Conservation (phyloP, 306 rosid genomes). For the Macrotyloma uniflorum region DNA sequence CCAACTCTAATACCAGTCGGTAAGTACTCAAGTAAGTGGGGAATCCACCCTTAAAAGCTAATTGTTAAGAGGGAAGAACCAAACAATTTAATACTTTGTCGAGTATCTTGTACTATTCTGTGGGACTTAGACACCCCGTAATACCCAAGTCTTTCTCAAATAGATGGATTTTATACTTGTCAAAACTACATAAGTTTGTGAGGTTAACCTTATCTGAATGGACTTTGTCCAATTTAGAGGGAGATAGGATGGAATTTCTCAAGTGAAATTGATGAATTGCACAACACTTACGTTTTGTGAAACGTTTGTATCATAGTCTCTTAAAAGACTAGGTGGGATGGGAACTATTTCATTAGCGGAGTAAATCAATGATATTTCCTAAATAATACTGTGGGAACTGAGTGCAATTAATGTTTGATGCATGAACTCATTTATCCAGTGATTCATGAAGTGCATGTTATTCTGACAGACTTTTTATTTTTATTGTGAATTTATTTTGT, state of each 20-base stretch:
- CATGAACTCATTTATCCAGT: not conserved
- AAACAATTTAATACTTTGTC: too few species aligned
- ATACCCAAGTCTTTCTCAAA: not conserved
- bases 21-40: too few species aligned
- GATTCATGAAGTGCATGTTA: not conserved
- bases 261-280: not conserved
- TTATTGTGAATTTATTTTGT: conserved; percentile 27
- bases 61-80: too few species aligned
- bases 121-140: too few species aligned
- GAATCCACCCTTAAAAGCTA: too few species aligned
- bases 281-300: not conserved
- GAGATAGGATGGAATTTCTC: not conserved
- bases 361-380: not conserved
- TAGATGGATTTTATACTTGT: conserved; percentile 17
- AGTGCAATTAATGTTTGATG: not conserved
- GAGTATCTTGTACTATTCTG: too few species aligned
- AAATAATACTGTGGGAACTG: not conserved
- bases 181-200: conserved; percentile 6
- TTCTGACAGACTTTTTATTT: not conserved
- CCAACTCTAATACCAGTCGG: too few species aligned
- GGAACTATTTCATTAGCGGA: not conserved
- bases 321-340: not conserved
- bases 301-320: not conserved
- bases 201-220: not conserved
- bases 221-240: conserved; percentile 10